Percentiles rank a stretch among this genome's conserved stretches.
Conservation (phyloP, 768 basidiomycete species). For the Lyophyllum decastes region DNA sequence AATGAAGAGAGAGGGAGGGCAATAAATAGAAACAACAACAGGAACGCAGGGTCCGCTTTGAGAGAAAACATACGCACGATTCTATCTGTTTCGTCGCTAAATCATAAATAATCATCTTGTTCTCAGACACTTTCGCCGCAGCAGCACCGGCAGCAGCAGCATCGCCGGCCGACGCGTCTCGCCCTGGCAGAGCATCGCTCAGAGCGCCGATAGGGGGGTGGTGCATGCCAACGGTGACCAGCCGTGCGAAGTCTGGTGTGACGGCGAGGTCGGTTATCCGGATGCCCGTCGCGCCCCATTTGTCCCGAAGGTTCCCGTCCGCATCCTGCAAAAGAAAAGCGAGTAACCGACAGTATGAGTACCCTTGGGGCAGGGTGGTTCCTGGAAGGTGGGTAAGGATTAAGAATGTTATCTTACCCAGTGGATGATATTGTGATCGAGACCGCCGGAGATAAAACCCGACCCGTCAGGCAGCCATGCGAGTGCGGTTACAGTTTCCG, state of each 20-base stretch:
- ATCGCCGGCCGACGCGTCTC: conserved; percentile 14
- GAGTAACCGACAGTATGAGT: not conserved
- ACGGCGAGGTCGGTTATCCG: conserved; percentile 87
- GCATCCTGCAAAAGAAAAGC: conserved; percentile 53
- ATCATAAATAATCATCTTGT: conserved; percentile 79
- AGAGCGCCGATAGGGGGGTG: conserved; percentile 9
- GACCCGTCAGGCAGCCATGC: conserved; percentile 87
- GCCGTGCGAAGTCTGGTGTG: conserved; percentile 78
- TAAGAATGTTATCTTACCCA: conserved; percentile 69
- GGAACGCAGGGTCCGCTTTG: too few relatives aligned
- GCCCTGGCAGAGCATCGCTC: conserved; percentile 24
- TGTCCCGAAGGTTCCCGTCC: conserved; percentile 69
- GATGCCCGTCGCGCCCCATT: conserved; percentile 71
- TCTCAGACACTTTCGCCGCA: conserved; percentile 41
- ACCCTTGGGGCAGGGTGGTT: not conserved
- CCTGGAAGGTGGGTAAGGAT: too few relatives aligned
- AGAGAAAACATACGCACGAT: too few relatives aligned
- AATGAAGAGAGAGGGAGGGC: not conserved
- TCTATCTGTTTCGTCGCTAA: conserved; percentile 66
- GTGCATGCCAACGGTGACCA: conserved; percentile 81
- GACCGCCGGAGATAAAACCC: conserved; percentile 86
- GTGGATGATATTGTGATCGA: conserved; percentile 81
- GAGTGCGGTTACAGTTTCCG: conserved; percentile 83
- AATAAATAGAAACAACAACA: not conserved
- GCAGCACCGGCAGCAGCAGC: conserved; percentile 26